A percentile compares a stretch with the other conserved stretches of the same genome.
Evolutionary conservation across 1,284 basidiomycete species (phyloP).

Genomic region (Ustilago sp.): DNA sequence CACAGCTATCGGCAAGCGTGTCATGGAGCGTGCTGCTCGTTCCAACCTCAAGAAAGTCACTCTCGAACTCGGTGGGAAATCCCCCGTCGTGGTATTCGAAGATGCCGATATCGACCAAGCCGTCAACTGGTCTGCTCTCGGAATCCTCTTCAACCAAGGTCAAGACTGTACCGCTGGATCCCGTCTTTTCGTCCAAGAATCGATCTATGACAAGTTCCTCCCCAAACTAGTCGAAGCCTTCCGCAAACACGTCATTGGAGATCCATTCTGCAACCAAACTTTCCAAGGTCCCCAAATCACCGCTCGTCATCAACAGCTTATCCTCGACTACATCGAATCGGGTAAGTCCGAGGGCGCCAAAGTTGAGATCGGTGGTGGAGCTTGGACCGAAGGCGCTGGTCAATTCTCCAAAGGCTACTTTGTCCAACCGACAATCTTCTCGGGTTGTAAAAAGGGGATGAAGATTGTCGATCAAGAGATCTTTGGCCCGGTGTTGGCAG

Average conservation of each 20-base stretch:
- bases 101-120: slow-evolving; percentile 71
- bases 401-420: slow-evolving; percentile 73
- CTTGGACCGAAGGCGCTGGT: slow-evolving; percentile 74
- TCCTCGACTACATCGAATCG: slow-evolving; percentile 88
- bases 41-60: slow-evolving; percentile 85
- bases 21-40: slow-evolving; percentile 85
- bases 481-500: slow-evolving; percentile 81
- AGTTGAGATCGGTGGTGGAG: slow-evolving; percentile 78
- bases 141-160: slow-evolving; percentile 77
- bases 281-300: slow-evolving; percentile 90
- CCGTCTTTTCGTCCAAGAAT: slow-evolving; percentile 78
- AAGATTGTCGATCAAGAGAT: slow-evolving; percentile 77
- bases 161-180: slow-evolving; percentile 77
- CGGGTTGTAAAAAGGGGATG: slow-evolving; percentile 74
- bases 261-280: slow-evolving; percentile 79
- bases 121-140: slow-evolving; percentile 78
- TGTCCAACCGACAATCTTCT: slow-evolving; percentile 72
- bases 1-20: slow-evolving; percentile 77
- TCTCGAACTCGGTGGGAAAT: slow-evolving; percentile 83
- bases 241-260: slow-evolving; percentile 75
- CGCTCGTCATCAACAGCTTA: slow-evolving; percentile 82
- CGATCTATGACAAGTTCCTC: slow-evolving; percentile 77
- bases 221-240: slow-evolving; percentile 75
- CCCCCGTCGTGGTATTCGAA: slow-evolving; percentile 82
- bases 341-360: slow-evolving; percentile 84